A percentile compares a stretch with the other conserved stretches of the same genome.
Evolutionary conservation across 257 asterid genomes (phyloP).

Genomic region (Solanum commersonii): DNA sequence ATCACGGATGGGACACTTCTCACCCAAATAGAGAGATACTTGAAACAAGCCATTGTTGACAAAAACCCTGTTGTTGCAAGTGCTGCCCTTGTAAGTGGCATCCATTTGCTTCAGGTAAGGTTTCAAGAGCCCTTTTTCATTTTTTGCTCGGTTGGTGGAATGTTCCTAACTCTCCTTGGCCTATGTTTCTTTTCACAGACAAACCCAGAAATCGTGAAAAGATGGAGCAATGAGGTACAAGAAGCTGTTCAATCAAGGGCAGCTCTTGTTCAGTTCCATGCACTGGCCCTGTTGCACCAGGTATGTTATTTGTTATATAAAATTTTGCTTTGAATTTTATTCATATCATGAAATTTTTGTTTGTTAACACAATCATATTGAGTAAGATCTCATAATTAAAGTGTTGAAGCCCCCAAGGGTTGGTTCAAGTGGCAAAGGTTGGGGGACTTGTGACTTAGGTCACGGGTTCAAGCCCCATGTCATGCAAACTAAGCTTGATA

Average conservation of each 20-base stretch:
- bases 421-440: background rate
- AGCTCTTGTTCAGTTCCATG: slow-evolving; percentile 95
- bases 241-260: slow-evolving; percentile 95
- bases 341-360: background rate
- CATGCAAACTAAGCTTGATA: background rate
- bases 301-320: slow-evolving; percentile 17
- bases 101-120: slow-evolving; percentile 81
- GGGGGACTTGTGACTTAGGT: background rate
- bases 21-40: slow-evolving; percentile 90
- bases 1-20: slow-evolving; percentile 88
- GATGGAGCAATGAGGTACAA: slow-evolving; percentile 98
- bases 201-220: slow-evolving; percentile 82
- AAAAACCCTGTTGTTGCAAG: slow-evolving; percentile 93
- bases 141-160: slow-evolving; percentile 1
- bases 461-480: background rate
- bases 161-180: background rate
- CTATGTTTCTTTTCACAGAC: slow-evolving; percentile 36
- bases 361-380: background rate
- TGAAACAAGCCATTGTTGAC: slow-evolving; percentile 96
- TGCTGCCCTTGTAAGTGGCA: slow-evolving; percentile 95
- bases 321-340: background rate
- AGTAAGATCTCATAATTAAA: background rate
- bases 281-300: slow-evolving; percentile 90
- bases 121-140: background rate
- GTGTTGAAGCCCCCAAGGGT: background rate